Evolutionary conservation across 352 stramenopile species (phyloP), one percentile per base, ranked within the genome.

Genomic region (Aphanomyces astaci): DNA sequence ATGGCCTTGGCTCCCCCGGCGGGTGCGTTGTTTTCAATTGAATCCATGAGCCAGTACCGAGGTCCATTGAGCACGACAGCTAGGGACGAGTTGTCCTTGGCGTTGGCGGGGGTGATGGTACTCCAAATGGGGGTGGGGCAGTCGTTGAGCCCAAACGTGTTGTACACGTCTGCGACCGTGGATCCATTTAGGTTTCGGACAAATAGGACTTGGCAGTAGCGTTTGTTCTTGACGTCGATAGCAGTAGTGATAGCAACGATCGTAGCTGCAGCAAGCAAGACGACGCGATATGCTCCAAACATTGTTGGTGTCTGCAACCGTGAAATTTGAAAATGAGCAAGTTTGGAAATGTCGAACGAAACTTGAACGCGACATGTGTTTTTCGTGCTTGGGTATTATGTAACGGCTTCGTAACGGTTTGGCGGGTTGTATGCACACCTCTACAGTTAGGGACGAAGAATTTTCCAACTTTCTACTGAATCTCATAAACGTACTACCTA

Each of bases 61-160:
- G 48, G 48, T 0, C 48, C 48, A n/a, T 55, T 55, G n/a, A 55
- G 27, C n/a, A 55, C 27, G n/a, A 55, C 48, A 22, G 48, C 48
- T 15, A 55, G 48, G 10, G 48, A 55, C 0, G 48, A 24, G 48
- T 55, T 30, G n/a, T 55, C 48, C n/a, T 22, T 11, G 48, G 48
- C 48, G n/a, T 55, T 55, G 48, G n/a, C 48, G 22, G 48, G 48
- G 10, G 48, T 55, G 27, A 55, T 11, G 10, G 48, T n/a, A 22
- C 1, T 30, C 48, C 48, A 55, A 55, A 55, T 10, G n/a, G 2
- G 10, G 11, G 48, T 10, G 27, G 48, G 48, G 2, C 48, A 55
- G 22, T 31, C n/a, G 48, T 55, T 55, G 48, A 55, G 48, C 10
- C 48, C 48, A 55, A 55, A 55, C 22, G 48, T 55, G 27, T 55